Evolutionary conservation across 139 green algal genomes (phyloP), one percentile per base, ranked within the genome.

Genomic region (Zygnema cylindricum): DNA sequence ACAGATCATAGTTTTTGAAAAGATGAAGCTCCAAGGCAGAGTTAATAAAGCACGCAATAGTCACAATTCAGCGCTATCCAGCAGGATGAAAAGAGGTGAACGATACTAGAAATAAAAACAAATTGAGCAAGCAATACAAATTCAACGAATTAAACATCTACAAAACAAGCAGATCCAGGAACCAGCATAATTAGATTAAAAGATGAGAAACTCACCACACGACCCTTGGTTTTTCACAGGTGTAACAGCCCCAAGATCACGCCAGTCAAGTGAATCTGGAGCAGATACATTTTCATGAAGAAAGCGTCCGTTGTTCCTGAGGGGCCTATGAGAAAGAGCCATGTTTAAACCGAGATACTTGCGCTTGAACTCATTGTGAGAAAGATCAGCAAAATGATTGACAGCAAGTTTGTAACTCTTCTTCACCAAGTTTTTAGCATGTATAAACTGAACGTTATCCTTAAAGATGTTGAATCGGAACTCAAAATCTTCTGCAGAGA

Each of bases 221-320:
- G 95, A 92, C 11, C 75, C 81, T 84, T 99, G 97, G 92, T 99
- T 98, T 94, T 99, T 99, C 1, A 98, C 96, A 77, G 86, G 57
- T 11, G 96, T 95, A 0, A 99, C 97, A 1, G 95, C 97, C 32
- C 90, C 93, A 69, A 95, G 77, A 32, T 91, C 57, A 1, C 94
- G 71, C 96, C 97, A 99, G 92, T 99, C 96, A 0, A 98, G 81
- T 1, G 77, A 43, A 7, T 93, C 43, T 0, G 95, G 94, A 0
- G 96, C 79, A 35, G 54, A 38, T 0, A 92, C 84, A 30, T 92
- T 83, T 35, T 77, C 76, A 42, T 93, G 86, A 40, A 35, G 63
- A 43, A 92, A 91, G 32, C 23, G 30, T 79, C 69, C 76, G 22
- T 30, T 92, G 38, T 41, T 77, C n/a, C 41, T 1, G 33, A 69